Conservation (phyloP, 176 grass and related monocot genomes). For the Cocos nucifera region DNA sequence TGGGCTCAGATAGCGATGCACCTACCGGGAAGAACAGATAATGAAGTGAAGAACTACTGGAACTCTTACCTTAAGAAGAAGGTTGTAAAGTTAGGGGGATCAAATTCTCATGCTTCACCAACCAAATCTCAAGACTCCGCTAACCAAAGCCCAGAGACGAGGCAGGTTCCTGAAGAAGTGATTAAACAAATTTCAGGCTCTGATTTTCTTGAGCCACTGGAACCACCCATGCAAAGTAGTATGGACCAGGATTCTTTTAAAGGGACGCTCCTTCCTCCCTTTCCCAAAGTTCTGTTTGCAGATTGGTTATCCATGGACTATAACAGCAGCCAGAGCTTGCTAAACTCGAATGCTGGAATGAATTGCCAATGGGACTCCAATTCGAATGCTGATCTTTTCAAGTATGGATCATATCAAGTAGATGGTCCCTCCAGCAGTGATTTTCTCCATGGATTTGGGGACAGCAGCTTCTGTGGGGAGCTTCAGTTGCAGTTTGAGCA, state of each 20-base stretch:
- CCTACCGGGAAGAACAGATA: conserved; percentile 87
- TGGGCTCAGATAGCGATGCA: conserved; percentile 89
- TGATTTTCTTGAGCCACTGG: conserved; percentile 25
- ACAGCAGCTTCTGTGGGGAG: conserved; percentile 42
- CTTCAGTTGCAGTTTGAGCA: conserved; percentile 41
- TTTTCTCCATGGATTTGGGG: conserved; percentile 32
- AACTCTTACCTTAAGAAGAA: conserved; percentile 98
- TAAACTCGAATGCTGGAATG: background rate
- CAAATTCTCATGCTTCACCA: conserved; percentile 15
- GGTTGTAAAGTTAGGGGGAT: conserved; percentile 23
- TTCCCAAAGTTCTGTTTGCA: conserved; percentile 78
- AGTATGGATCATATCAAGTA: conserved; percentile 18
- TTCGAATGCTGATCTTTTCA: conserved; percentile 9
- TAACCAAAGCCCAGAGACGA: conserved; percentile 11
- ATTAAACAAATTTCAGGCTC: conserved; percentile 25
- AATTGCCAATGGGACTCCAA: conserved; percentile 9
- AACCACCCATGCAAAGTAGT: conserved; percentile 12
- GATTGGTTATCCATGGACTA: conserved; percentile 50
- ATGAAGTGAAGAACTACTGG: conserved; percentile 99
- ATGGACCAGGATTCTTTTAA: conserved; percentile 10
- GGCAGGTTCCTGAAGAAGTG: conserved; percentile 17
- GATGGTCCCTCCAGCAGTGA: conserved; percentile 22
- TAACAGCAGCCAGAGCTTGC: conserved; percentile 18
- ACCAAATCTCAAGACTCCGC: conserved; percentile 22
- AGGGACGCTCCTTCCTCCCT: conserved; percentile 26